Base-by-base conservation (phyloP, 1,284 basidiomycete genomes). In the Pyrrhoderma noxium region DNA sequence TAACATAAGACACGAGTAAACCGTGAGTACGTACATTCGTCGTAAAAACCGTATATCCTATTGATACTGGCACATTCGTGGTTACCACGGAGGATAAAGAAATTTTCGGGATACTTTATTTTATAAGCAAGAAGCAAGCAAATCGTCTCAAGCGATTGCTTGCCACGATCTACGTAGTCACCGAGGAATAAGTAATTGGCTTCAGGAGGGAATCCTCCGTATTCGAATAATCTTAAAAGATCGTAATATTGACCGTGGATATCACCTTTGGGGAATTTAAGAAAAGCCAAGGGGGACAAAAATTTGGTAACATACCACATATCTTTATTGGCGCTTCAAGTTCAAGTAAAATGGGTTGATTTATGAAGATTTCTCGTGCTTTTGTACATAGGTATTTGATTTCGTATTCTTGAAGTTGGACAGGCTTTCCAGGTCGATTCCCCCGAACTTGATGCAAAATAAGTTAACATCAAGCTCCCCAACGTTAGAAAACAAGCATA, bases 101-200 rank as follows among this genome's bases (percentile, higher is more conserved):
- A 95, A 75, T 95, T 95, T 79, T 95, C 92, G 49, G 92, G 93
- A 74, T 95, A 95, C 79, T 95, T 95, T 80, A 95, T 95, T 80
- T 93, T 93, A 83, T 93, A 93, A 47, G 89, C 89, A 58, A 93
- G 81, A 54, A 93, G 77, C 31, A 89, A 77, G 62, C 90, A 93
- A 67, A 95, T 95, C 21, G 93, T 94, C 73, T 95, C 93, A 59
- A 95, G 79, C 47, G 85, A 89, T 69, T 94, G 92, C 70, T 95
- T 95, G 62, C 93, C 92, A 68, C 92, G 83, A 72, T 95, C 93
- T 62, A 95, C 93, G 65, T 94, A 95, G 71, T 94, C 92, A 57
- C 92, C 92, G 45, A 95, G 80, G 77, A 95, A 95, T 61, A 93
- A 84, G 70, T 95, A 95, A 70, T 94, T 95, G 56, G 92, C 89